Evolutionary conservation across 495 filamentous ascomycete genomes (phyloP).

Genomic region (Xylaria longipes): DNA sequence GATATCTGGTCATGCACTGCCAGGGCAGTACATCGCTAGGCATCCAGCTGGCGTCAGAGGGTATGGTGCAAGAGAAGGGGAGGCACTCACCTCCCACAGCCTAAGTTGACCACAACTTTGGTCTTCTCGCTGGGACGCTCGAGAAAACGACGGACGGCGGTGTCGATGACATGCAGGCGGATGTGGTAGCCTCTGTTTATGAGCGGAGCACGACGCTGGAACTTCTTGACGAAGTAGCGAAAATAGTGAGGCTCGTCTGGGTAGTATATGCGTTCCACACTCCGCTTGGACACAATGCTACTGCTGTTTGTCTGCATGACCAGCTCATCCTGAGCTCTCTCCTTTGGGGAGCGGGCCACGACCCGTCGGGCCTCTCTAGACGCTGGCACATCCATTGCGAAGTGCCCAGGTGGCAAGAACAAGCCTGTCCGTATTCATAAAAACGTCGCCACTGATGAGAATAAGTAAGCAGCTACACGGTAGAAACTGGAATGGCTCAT

Average conservation of each 20-base stretch:
- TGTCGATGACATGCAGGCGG: constrained; percentile 79
- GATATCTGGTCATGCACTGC: constrained; percentile 73
- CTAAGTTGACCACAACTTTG: constrained; percentile 83
- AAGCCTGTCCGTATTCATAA: not conserved
- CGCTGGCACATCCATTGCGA: constrained; percentile 14
- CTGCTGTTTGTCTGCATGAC: constrained; percentile 92
- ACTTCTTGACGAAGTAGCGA: constrained; percentile 84
- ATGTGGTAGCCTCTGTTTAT: constrained; percentile 92
- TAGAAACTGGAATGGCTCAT: not conserved
- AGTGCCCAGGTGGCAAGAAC: not conserved
- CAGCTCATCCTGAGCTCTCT: constrained; percentile 61
- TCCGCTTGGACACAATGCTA: constrained; percentile 88
- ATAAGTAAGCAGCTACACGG: not conserved
- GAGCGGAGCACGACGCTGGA: constrained; percentile 76
- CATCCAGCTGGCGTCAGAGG: constrained; percentile 4
- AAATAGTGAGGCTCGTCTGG: constrained; percentile 78
- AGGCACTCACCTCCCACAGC: constrained; percentile 82
- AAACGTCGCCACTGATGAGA: not conserved
- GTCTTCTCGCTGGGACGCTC: constrained; percentile 60
- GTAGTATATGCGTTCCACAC: constrained; percentile 84
- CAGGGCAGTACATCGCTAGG: constrained; percentile 88
- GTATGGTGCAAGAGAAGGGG: constrained; percentile 24
- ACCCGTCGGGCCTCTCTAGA: constrained; percentile 44
- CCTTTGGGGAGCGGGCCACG: constrained; percentile 34
- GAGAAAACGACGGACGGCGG: constrained; percentile 74